Conservation (phyloP, 345 rosid species). For the Melastoma malabathricum region DNA sequence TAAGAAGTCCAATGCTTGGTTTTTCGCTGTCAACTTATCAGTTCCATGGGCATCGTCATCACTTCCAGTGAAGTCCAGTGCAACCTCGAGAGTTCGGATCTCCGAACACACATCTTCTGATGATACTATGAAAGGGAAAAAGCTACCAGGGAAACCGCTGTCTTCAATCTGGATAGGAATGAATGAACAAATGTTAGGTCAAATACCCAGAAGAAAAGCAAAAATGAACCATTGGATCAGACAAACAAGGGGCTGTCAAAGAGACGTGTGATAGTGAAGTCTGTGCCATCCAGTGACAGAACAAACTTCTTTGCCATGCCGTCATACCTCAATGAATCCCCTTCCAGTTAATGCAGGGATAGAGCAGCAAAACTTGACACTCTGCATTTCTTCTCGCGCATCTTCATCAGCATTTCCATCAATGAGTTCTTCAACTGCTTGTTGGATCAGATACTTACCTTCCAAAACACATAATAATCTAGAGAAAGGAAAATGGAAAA, state of each 20-base stretch:
- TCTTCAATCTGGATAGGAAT: slow-evolving; percentile 67
- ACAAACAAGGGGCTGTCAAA: too few relatives aligned
- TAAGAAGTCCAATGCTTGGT: slow-evolving; percentile 78
- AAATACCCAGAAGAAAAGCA: too few relatives aligned
- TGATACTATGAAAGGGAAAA: slow-evolving; percentile 90
- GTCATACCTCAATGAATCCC: slow-evolving; percentile 86
- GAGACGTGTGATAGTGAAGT: too few relatives aligned
- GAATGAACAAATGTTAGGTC: too few relatives aligned
- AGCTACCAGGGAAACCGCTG: slow-evolving; percentile 68
- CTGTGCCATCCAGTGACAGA: too few relatives aligned
- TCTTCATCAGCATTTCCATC: slow-evolving; percentile 27
- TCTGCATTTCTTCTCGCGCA: slow-evolving; percentile 45
- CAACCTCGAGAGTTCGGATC: slow-evolving; percentile 66
- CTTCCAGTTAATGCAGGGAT: slow-evolving; percentile 54
- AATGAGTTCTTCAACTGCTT: slow-evolving; percentile 28
- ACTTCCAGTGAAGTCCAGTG: slow-evolving; percentile 44
- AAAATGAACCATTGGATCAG: too few relatives aligned
- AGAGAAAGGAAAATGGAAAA: slow-evolving; percentile 9
- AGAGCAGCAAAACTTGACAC: slow-evolving; percentile 51
- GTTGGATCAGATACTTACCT: slow-evolving; percentile 72
- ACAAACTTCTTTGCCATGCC: too few relatives aligned
- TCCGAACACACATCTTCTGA: slow-evolving; percentile 78
- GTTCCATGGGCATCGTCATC: slow-evolving; percentile 24
- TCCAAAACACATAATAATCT: slow-evolving; percentile 88
- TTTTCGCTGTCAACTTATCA: slow-evolving; percentile 30